Conservation (phyloP, 805 yeast genomes). For the Hemisphaericaspora nanyangensis region DNA sequence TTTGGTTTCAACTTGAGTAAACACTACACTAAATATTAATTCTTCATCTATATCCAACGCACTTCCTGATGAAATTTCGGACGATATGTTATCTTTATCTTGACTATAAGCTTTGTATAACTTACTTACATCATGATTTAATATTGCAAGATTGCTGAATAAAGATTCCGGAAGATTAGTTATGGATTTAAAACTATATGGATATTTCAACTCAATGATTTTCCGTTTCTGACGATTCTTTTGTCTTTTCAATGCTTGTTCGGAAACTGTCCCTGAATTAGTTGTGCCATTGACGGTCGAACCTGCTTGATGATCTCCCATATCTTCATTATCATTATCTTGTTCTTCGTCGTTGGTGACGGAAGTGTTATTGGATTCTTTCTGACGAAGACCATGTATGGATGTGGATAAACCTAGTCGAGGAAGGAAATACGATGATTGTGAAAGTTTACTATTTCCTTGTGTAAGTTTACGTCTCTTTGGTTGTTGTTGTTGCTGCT, state of each 20-base stretch:
- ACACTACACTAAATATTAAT: slow-evolving; percentile 32
- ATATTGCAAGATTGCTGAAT: slow-evolving; percentile 28
- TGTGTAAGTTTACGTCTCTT: slow-evolving; percentile 11
- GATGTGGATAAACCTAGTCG: slow-evolving; percentile 61
- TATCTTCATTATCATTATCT: slow-evolving; percentile 50
- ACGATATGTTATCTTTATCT: slow-evolving; percentile 18
- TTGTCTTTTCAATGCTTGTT: slow-evolving; percentile 28
- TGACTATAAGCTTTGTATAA: slow-evolving; percentile 17
- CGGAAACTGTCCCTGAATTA: slow-evolving; percentile 19
- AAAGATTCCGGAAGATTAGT: slow-evolving; percentile 33
- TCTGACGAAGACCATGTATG: slow-evolving; percentile 50
- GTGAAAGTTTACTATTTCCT: slow-evolving; percentile 34
- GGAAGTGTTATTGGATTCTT: slow-evolving; percentile 6
- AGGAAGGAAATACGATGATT: slow-evolving; percentile 51
- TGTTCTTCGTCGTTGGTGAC: slow-evolving; percentile 18
- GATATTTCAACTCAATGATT: slow-evolving; percentile 31
- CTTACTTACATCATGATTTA: slow-evolving; percentile 27
- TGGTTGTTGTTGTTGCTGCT: slow-evolving; percentile 9
- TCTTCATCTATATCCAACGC: slow-evolving; percentile 35
- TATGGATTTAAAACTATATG: slow-evolving; percentile 31
- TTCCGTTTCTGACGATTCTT: slow-evolving; percentile 27
- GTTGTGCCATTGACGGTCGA: slow-evolving; percentile 11
- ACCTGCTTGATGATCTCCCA: slow-evolving; percentile 27
- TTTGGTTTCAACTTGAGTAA: slow-evolving; percentile 21
- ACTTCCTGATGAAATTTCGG: slow-evolving; percentile 23